Evolutionary conservation across 352 stramenopile genomes (phyloP).

Genomic region (Thraustotheca clavata): DNA sequence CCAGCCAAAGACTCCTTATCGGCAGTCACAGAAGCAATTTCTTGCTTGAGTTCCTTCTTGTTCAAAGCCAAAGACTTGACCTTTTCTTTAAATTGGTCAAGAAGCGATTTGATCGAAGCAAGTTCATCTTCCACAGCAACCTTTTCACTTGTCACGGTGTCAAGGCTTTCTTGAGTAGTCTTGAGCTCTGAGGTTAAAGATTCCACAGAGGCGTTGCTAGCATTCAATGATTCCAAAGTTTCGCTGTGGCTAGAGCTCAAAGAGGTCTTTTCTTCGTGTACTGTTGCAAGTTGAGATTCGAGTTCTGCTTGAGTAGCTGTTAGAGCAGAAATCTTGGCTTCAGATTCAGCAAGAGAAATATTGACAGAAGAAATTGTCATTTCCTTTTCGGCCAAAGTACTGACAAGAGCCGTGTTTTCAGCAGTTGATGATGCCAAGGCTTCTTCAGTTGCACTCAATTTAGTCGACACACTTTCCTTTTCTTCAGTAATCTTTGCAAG

Average conservation of each 20-base stretch:
- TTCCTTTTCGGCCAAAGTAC: no score
- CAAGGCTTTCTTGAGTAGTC: background rate
- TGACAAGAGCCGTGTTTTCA: no score
- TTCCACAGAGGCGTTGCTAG: no score
- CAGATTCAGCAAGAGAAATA: background rate
- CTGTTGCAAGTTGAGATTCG: background rate
- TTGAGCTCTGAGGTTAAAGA: no score
- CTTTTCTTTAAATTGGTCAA: slow-evolving; percentile 18
- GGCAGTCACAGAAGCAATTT: background rate
- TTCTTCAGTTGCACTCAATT: no score
- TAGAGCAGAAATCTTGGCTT: background rate
- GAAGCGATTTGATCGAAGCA: background rate
- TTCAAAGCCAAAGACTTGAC: background rate
- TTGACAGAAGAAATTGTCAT: no score
- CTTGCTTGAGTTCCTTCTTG: background rate
- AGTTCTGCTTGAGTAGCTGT: background rate
- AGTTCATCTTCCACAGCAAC: background rate
- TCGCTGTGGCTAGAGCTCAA: background rate
- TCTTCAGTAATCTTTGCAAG: background rate
- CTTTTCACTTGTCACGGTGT: background rate
- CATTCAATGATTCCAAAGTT: background rate
- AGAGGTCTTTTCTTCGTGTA: background rate
- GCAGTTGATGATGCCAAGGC: no score
- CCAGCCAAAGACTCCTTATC: background rate
- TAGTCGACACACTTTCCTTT: background rate